These are phyloP conservation scores for Talaromyces liani DNA, from an alignment of 495 filamentous ascomycete genomes.

Conservation along the genomic window DNA sequence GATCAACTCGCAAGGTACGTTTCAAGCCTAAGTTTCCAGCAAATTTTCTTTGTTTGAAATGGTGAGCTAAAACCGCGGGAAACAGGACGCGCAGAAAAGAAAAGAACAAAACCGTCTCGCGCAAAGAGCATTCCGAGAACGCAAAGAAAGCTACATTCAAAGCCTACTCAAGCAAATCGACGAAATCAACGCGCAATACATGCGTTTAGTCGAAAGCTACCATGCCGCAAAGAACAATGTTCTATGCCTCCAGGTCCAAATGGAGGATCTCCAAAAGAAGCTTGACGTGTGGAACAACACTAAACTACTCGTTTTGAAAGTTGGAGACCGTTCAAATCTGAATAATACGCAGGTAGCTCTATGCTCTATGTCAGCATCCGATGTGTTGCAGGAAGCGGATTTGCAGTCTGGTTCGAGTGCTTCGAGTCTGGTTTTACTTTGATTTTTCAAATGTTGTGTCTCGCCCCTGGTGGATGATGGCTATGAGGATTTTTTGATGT, in stretches of 20 bases:
- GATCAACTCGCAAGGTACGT: neutral
- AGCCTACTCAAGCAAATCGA: neutral
- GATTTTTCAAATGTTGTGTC: neutral
- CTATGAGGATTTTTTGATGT: neutral
- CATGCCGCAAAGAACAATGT: neutral
- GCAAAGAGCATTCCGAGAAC: conserved; percentile 4
- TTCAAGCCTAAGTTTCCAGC: neutral
- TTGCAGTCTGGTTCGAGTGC: neutral
- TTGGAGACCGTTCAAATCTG: neutral
- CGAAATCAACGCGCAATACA: conserved; percentile 1
- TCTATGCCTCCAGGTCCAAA: neutral
- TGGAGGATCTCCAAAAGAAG: neutral
- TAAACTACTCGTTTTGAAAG: neutral
- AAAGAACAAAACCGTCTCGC: conserved; percentile 2
- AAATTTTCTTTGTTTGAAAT: too few species aligned
- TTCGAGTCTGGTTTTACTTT: conserved; percentile 2
- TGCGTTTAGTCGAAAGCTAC: neutral
- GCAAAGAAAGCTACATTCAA: conserved; percentile 4
- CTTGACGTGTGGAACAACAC: conserved; percentile 1
- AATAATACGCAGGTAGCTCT: neutral
- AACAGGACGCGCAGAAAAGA: conserved; percentile 1
- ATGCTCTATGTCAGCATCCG: neutral
- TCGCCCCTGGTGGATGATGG: neutral
- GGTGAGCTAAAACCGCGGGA: too few species aligned
- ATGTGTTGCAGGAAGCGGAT: neutral